Percentiles rank a stretch among this genome's conserved stretches.
Conservation (phyloP, 176 grass and related monocot species). For the Sorghum bicolor region Sorghum_bicolor_NCBIv3 NC_012879.2:46190501-46191000, state of each 20-base stretch:
- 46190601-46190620: background rate
- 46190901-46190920: slow-evolving; percentile 23
- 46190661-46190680: too few species aligned
- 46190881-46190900: too few species aligned
- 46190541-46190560: background rate
- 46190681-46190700: background rate
- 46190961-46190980: too few species aligned
- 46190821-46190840: background rate
- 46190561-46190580: background rate
- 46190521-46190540: too few species aligned
- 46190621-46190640: background rate
- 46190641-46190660: too few species aligned
- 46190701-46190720: background rate
- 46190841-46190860: slow-evolving; percentile 31
- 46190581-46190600: slow-evolving; percentile 9
- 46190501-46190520: slow-evolving; percentile 37
- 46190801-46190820: slow-evolving; percentile 31
- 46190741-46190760: background rate
- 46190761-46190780: background rate
- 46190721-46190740: background rate
- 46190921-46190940: background rate
- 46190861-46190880: background rate
- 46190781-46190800: slow-evolving; percentile 5
- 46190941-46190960: too few species aligned
- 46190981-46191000: too few species aligned